Evolutionary conservation across 2,329 filamentous ascomycete genomes (phyloP), one percentile per base, ranked within the genome.

Genomic region (Esteya vermicola): DNA sequence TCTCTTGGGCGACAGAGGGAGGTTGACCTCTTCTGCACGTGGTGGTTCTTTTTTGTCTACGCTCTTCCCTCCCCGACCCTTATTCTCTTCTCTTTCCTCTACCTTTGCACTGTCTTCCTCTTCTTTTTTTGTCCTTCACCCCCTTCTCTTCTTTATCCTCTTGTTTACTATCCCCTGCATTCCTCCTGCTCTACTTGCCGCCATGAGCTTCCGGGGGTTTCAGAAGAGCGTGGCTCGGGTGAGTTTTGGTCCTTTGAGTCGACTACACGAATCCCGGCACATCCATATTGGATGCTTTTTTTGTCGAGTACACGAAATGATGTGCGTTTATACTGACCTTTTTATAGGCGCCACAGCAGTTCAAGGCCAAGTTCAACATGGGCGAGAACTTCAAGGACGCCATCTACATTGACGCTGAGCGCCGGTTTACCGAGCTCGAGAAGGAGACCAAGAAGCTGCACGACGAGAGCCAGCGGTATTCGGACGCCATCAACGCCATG

Each of bases 401-500:
- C 36, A 81, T 98, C 54, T 98, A 95, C 60, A 78, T 84, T 47
- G 91, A 98, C 61, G 85, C 91, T 47, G 91, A 98, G 59, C 78
- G 88, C 46, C 80, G 91, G 36, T 98, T 96, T 57, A 71, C 85
- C 48, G 91, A 98, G 64, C 73, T 98, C 48, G 91, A 98, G 63
- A 81, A 69, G 49, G 88, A 98, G 65, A 96, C 91, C 27, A 96
- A 95, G 70, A 89, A 83, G 61, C 78, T 95, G 23, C 89, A 96
- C 63, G 85, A 94, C 65, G 89, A 96, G 62, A 93, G 85, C 42
- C 83, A 88, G 60, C 95, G 93, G 65, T 98, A 98, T 62, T 95
- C 93, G 53, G 79, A 94, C 40, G 85, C 91, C 57, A 95, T 98
- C 65, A 95, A 96, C 64, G 84, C 82, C 68, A 98, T 98, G 91